These are phyloP conservation scores for Musa balbisiana DNA, from an alignment of 202 grass and related monocot species.

Conservation along the genomic window DNA sequence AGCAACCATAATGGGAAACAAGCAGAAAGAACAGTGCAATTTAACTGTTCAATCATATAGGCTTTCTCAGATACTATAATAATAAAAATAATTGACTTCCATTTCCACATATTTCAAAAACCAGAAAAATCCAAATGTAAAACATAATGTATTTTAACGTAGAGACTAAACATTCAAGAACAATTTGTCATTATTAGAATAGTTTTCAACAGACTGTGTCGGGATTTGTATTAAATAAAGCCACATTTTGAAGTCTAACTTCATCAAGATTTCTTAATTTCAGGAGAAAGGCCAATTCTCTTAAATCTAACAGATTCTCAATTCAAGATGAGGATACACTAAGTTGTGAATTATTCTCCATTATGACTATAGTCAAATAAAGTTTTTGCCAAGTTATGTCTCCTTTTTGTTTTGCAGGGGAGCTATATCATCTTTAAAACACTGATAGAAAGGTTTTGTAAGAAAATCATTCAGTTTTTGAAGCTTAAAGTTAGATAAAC, in stretches of 20 bases:
- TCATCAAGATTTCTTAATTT: too few species aligned
- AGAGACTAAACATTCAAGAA: too few species aligned
- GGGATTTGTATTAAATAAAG: too few species aligned
- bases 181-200: too few species aligned
- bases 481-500: not conserved
- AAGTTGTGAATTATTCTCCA: too few species aligned
- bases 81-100: not conserved
- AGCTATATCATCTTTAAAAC: not conserved
- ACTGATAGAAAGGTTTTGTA: not conserved
- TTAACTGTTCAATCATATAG: not conserved
- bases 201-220: too few species aligned
- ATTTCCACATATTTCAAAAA: too few species aligned
- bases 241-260: too few species aligned
- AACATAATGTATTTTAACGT: too few species aligned
- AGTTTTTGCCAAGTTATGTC: not conserved
- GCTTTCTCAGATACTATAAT: not conserved
- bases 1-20: not conserved
- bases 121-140: too few species aligned
- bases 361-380: too few species aligned
- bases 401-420: not conserved
- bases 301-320: not conserved
- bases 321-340: not conserved
- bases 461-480: not conserved
- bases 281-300: too few species aligned
- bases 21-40: constrained; percentile 4